Evolutionary conservation across 176 grass and related monocot species (phyloP), one percentile per base, ranked within the genome.

Genomic region (Triticum turgidum): DNA sequence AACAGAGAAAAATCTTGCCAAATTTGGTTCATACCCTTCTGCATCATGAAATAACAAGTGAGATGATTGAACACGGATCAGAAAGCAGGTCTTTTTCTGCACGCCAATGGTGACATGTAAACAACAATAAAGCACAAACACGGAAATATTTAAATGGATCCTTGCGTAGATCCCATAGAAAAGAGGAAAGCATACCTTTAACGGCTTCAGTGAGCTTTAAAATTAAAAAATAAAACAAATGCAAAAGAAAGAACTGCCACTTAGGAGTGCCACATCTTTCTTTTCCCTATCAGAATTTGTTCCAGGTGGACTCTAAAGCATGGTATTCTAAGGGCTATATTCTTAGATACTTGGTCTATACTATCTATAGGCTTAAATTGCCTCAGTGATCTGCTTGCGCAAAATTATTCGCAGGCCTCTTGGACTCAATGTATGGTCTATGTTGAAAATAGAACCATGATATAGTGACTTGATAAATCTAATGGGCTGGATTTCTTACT

Each of bases 11-110:
- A 12, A 54, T 49, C 22, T 88, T 68, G 69, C 56, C 64, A 39
- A 83, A 81, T 83, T 84, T 51, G 76, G 47, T 79, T 61, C 86
- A 77, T 84, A 89, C 79, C 93, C 83, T 87, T 88, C 47, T 69
- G 68, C 83, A 69, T 47, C 58, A 84, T 88, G 86, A 90, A 92
- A 20, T 78, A 87, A 91, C 56, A 85, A 83, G 27, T 88, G 80
- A 72, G 39, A 86, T 67, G 54, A 78, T 64, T 86, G 84, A 49
- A 56, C 54, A 83, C 79, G 67, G 80, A 71, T 79, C 45, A 89
- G 73, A 75, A 69, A 74, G 38, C 58, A 85, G 37, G 30, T 70
- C 17, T 81, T 88, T 75, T 78, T 88, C 79, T 84, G 29, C 85
- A 84, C 2, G 12, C 24, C 54, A 88, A 89, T 92, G 82, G 15